These are phyloP conservation scores for Floccularia luteovirens DNA, from an alignment of 768 basidiomycete genomes.

Conservation along the genomic window DNA sequence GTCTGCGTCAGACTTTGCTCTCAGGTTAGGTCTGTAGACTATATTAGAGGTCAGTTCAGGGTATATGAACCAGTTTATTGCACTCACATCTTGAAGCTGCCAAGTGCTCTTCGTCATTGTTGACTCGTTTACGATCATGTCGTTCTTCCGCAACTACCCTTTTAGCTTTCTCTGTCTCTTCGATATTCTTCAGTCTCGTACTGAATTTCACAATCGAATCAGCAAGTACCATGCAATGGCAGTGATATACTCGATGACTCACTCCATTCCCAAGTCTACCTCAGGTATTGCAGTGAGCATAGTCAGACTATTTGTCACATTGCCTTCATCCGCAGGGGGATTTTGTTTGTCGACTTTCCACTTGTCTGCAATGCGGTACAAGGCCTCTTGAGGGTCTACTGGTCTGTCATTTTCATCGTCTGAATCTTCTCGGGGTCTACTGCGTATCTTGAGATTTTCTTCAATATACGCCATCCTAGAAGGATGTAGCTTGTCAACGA, in stretches of 20 bases:
- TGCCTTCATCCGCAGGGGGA: constrained; percentile 76
- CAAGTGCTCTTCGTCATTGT: constrained; percentile 74
- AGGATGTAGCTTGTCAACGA: not conserved
- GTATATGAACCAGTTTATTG: not conserved
- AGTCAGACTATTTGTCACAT: constrained; percentile 84
- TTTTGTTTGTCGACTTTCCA: constrained; percentile 54
- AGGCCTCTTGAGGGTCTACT: constrained; percentile 68
- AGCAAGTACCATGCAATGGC: no score
- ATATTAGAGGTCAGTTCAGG: constrained; percentile 8
- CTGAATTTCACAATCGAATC: no score
- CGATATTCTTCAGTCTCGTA: constrained; percentile 87
- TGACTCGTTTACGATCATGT: constrained; percentile 44
- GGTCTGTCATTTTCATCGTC: constrained; percentile 35
- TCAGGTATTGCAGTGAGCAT: constrained; percentile 99
- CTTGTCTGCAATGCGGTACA: constrained; percentile 65
- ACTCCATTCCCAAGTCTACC: constrained; percentile 99
- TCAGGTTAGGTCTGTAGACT: constrained; percentile 84
- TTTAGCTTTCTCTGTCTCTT: constrained; percentile 96
- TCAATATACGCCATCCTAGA: constrained; percentile 97
- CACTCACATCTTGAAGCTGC: constrained; percentile 83
- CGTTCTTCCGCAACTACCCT: constrained; percentile 72
- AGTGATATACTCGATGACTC: constrained; percentile 34
- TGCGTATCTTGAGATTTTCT: constrained; percentile 76
- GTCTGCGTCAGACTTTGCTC: constrained; percentile 80
- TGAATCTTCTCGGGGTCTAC: constrained; percentile 41